Evolutionary conservation across 192 early-diverging fungal species (phyloP).

Genomic region (Neocallimastix lanati): DNA sequence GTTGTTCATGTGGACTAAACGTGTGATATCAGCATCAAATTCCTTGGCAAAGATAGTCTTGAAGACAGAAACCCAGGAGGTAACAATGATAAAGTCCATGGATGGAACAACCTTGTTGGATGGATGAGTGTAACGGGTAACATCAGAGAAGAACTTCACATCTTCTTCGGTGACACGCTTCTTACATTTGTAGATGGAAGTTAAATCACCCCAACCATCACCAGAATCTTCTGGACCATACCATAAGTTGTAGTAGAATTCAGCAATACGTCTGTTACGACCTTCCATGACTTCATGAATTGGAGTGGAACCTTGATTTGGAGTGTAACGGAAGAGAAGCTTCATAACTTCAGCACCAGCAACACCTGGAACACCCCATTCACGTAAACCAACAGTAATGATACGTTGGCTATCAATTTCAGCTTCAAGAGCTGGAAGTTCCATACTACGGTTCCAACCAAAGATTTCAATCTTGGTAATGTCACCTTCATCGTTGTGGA

Average conservation of each 20-base stretch:
- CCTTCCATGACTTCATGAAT: constrained; percentile 79
- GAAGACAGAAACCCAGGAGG: constrained; percentile 75
- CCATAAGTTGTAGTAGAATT: constrained; percentile 75
- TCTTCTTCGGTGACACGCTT: constrained; percentile 34
- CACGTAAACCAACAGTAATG: constrained; percentile 21
- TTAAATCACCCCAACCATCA: constrained; percentile 28
- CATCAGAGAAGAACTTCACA: constrained; percentile 55
- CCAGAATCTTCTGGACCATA: constrained; percentile 29
- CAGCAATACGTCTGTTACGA: constrained; percentile 63
- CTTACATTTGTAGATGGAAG: constrained; percentile 43
- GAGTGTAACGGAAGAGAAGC: constrained; percentile 65
- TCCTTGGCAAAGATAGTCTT: constrained; percentile 82
- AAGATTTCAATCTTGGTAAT: not conserved
- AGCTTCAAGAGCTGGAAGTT: constrained; percentile 23
- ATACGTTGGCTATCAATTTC: constrained; percentile 19
- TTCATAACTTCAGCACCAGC: constrained; percentile 42
- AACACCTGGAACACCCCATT: constrained; percentile 42
- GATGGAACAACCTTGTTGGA: constrained; percentile 23
- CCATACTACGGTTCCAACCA: not conserved
- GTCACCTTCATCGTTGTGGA: not conserved
- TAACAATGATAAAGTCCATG: constrained; percentile 89
- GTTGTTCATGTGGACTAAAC: constrained; percentile 83
- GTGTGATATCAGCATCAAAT: constrained; percentile 81
- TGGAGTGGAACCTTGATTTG: constrained; percentile 53
- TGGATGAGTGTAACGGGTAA: constrained; percentile 38